Conservation (phyloP, 495 filamentous ascomycete species). For the Bacidia rubella region DNA sequence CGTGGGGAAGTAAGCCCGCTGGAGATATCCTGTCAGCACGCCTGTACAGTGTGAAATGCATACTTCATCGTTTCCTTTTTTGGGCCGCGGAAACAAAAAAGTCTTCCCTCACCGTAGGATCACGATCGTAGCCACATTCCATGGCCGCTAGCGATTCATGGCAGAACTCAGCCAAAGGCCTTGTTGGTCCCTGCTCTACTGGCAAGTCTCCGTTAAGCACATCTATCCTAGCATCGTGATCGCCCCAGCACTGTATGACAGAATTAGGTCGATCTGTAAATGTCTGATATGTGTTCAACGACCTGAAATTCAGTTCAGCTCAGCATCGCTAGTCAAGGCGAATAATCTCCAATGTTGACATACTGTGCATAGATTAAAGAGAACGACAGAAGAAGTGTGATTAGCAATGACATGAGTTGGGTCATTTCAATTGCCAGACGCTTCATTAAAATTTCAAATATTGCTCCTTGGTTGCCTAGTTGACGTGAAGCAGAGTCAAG, state of each 20-base stretch:
- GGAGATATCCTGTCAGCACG: not conserved
- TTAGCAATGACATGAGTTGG: no score
- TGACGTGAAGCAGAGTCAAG: no score
- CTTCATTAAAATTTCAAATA: no score
- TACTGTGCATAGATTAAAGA: no score
- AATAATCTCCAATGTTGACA: no score
- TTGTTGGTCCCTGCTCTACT: not conserved
- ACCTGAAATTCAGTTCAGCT: not conserved
- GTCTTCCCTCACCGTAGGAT: not conserved
- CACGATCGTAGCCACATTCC: constrained; percentile 1
- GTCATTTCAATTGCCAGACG: no score
- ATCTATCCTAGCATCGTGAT: not conserved
- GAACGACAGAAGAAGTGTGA: no score
- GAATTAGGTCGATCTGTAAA: not conserved
- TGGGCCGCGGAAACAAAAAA: not conserved
- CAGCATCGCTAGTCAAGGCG: no score
- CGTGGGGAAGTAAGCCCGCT: not conserved
- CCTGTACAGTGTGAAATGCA: no score
- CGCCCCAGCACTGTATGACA: not conserved
- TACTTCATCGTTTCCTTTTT: not conserved
- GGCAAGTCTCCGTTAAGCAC: not conserved
- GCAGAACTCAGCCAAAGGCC: not conserved
- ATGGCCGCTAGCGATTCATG: not conserved
- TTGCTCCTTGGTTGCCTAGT: no score
- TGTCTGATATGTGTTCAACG: not conserved